Evolutionary conservation across 164 flowering plant species (phyloP).

Genomic region (Magnolia sinica): DNA sequence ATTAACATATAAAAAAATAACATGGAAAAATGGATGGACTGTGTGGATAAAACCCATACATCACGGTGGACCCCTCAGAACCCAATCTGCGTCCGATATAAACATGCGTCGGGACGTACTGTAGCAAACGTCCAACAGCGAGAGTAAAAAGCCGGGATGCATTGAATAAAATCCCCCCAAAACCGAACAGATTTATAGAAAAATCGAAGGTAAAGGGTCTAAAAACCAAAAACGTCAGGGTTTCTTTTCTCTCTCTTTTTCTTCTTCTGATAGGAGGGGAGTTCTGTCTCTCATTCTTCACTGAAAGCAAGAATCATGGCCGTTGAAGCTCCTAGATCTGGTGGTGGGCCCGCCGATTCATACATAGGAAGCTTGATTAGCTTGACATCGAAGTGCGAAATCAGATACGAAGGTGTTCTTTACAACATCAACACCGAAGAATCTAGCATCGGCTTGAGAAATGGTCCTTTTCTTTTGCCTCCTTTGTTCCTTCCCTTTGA

Average conservation of each 20-base stretch:
- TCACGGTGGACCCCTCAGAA: not conserved
- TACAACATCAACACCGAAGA: slow-evolving; percentile 89
- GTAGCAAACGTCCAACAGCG: not conserved
- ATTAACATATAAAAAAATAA: no score
- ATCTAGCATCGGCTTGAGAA: slow-evolving; percentile 76
- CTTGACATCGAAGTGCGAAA: slow-evolving; percentile 85
- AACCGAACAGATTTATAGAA: not conserved
- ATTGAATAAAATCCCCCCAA: not conserved
- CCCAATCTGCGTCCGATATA: not conserved
- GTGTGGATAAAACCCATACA: no score
- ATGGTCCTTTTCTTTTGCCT: slow-evolving; percentile 28
- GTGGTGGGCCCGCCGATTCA: slow-evolving; percentile 62
- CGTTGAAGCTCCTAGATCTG: slow-evolving; percentile 47
- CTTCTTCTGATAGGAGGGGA: not conserved
- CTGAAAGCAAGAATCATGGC: slow-evolving; percentile 38
- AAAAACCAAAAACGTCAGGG: not conserved
- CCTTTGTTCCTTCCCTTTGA: not conserved
- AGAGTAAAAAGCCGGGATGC: not conserved
- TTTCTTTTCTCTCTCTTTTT: not conserved
- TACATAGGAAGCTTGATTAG: slow-evolving; percentile 95
- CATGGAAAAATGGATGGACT: no score
- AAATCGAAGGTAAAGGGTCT: not conserved
- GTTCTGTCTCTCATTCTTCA: not conserved
- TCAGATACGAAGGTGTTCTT: slow-evolving; percentile 85
- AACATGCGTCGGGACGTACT: no score